These are phyloP conservation scores for Colletotrichum tamarilloi DNA, from an alignment of 2,329 filamentous ascomycete genomes.

Conservation along the genomic window DNA sequence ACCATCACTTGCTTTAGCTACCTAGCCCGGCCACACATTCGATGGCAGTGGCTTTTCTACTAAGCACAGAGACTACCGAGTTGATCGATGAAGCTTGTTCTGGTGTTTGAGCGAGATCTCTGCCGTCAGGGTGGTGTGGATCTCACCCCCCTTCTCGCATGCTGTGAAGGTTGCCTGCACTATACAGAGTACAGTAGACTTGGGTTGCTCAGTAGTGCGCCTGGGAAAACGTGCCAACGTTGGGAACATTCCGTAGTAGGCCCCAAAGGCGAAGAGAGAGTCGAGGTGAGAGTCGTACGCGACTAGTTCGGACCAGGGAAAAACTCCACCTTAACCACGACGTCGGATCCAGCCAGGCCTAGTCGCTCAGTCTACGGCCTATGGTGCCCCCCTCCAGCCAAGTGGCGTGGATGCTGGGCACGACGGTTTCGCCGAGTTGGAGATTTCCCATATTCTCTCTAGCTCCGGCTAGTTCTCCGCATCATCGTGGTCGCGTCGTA, in stretches of 20 bases:
- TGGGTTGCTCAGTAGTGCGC: no score
- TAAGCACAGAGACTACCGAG: not conserved
- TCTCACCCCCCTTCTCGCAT: not conserved
- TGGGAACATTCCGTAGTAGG: not conserved
- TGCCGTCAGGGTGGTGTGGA: not conserved
- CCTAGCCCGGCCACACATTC: not conserved
- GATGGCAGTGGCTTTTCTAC: not conserved
- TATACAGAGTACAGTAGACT: no score
- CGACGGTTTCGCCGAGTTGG: not conserved
- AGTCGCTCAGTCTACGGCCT: not conserved
- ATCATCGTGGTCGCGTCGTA: not conserved
- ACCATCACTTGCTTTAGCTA: no score
- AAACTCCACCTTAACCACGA: not conserved
- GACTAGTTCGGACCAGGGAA: not conserved
- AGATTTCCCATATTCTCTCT: not conserved
- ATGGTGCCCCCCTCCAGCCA: not conserved
- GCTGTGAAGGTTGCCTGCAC: not conserved
- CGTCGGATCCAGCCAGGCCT: not conserved
- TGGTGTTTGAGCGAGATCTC: constrained; percentile 14
- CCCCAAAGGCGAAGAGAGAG: not conserved
- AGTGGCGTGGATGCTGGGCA: not conserved
- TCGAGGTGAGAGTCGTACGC: not conserved
- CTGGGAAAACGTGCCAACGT: not conserved
- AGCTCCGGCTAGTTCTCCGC: not conserved
- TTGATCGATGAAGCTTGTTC: not conserved